Evolutionary conservation across 2,329 filamentous ascomycete genomes (phyloP).

Genomic region (Trichoderma atroviride): DNA sequence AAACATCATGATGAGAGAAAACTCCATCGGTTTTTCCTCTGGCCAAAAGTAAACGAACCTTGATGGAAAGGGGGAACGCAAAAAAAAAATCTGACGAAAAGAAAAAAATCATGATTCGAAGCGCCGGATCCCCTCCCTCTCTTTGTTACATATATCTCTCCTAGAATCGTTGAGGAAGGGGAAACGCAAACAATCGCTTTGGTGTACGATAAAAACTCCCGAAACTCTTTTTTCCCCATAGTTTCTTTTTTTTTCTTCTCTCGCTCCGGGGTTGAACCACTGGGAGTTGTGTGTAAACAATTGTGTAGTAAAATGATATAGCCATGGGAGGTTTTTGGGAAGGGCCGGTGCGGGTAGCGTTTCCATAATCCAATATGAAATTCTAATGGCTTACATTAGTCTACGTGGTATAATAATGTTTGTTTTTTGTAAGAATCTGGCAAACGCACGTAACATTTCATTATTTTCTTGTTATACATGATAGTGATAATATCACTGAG

Average conservation of each 20-base stretch:
- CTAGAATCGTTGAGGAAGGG: neutral
- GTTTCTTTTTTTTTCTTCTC: constrained; percentile 37
- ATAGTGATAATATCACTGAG: neutral
- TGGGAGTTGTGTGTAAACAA: constrained; percentile 49
- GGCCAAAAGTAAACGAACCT: neutral
- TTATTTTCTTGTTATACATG: neutral
- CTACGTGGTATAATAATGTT: neutral
- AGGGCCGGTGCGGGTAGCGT: constrained; percentile 38
- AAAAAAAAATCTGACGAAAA: constrained; percentile 20
- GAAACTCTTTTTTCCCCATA: neutral
- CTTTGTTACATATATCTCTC: neutral
- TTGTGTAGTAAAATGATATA: constrained; percentile 39
- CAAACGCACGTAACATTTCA: no score
- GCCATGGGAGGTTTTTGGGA: constrained; percentile 37
- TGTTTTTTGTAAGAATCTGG: neutral
- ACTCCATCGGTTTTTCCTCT: neutral
- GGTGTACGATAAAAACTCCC: constrained; percentile 46
- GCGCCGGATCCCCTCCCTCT: constrained; percentile 17
- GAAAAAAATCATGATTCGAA: constrained; percentile 20
- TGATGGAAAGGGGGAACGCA: neutral
- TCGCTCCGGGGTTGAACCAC: constrained; percentile 31
- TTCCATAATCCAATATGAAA: constrained; percentile 37
- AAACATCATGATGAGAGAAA: constrained; percentile 17
- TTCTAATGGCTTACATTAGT: constrained; percentile 20
- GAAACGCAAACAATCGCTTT: constrained; percentile 8